Evolutionary conservation across 805 yeast species (phyloP).

Genomic region (Ascoidea rubescens): DNA sequence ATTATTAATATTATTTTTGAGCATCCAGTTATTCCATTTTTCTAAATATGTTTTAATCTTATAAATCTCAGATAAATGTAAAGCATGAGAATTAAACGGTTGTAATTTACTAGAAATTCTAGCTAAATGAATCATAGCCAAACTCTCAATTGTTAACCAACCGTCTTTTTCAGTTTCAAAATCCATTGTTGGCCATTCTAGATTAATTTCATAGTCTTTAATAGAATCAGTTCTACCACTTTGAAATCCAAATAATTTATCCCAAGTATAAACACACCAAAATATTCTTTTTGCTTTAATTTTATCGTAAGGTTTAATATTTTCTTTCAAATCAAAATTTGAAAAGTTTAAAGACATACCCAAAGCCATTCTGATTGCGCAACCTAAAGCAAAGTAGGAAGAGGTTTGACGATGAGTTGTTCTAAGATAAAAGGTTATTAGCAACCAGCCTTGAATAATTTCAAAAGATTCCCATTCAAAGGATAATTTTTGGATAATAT

Average conservation of each 20-base stretch:
- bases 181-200: slow-evolving; percentile 20
- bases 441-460: slow-evolving; percentile 35
- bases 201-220: slow-evolving; percentile 22
- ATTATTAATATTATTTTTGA: too few species aligned
- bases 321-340: slow-evolving; percentile 16
- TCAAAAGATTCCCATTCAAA: slow-evolving; percentile 41
- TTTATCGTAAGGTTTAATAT: slow-evolving; percentile 20
- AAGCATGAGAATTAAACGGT: slow-evolving; percentile 15
- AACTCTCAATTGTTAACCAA: slow-evolving; percentile 34
- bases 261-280: slow-evolving; percentile 41
- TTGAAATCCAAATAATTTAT: slow-evolving; percentile 37
- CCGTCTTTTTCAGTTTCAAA: slow-evolving; percentile 23
- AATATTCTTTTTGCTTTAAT: slow-evolving; percentile 37
- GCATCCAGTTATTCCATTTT: slow-evolving; percentile 12
- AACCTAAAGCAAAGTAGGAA: slow-evolving; percentile 25
- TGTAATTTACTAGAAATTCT: slow-evolving; percentile 24
- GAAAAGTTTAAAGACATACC: slow-evolving; percentile 28
- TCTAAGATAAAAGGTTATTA: slow-evolving; percentile 29
- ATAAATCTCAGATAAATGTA: slow-evolving; percentile 7
- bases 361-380: slow-evolving; percentile 27
- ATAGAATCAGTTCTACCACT: slow-evolving; percentile 30
- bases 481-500: slow-evolving; percentile 23
- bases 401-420: slow-evolving; percentile 30
- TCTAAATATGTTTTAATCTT: slow-evolving; percentile 9
- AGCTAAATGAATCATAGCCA: slow-evolving; percentile 31